A percentile compares a stretch with the other conserved stretches of the same genome.
phyloP scores from a whole-genome alignment of 305 asterid genomes.

The Salvia sclarea region DNA sequence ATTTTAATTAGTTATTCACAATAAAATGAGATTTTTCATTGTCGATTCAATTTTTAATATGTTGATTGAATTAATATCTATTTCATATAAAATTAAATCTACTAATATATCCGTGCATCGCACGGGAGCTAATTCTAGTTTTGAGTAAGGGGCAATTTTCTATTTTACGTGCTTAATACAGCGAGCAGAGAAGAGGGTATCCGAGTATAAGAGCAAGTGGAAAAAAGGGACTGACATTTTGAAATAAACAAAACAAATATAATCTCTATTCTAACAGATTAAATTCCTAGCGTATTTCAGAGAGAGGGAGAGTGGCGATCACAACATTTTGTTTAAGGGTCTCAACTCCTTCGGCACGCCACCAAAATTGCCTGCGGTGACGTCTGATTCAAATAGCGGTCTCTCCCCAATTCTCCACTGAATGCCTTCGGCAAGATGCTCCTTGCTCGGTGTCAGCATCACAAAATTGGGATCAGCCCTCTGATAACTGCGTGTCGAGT shows the following conservation, averaged over 20 bases:
- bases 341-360: slow-evolving; percentile 80
- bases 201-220: neutral
- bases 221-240: neutral
- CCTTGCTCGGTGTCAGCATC: slow-evolving; percentile 90
- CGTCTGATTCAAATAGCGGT: slow-evolving; percentile 73
- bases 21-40: too few species aligned
- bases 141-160: too few species aligned
- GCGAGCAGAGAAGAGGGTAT: neutral
- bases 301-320: slow-evolving; percentile 7
- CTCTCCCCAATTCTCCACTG: slow-evolving; percentile 76
- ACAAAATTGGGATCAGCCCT: slow-evolving; percentile 93
- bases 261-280: neutral
- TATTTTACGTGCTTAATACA: neutral
- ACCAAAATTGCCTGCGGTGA: slow-evolving; percentile 74
- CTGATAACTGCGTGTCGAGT: slow-evolving; percentile 56
- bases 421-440: slow-evolving; percentile 89
- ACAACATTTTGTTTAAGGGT: slow-evolving; percentile 70
- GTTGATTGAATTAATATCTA: too few species aligned
- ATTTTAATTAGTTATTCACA: too few species aligned
- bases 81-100: too few species aligned
- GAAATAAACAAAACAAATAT: neutral
- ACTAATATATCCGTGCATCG: too few species aligned
- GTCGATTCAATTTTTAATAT: too few species aligned
- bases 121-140: too few species aligned
- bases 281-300: neutral